Base-by-base conservation (phyloP, 2,329 filamentous ascomycete genomes). In the Clathrospora elynae region DNA sequence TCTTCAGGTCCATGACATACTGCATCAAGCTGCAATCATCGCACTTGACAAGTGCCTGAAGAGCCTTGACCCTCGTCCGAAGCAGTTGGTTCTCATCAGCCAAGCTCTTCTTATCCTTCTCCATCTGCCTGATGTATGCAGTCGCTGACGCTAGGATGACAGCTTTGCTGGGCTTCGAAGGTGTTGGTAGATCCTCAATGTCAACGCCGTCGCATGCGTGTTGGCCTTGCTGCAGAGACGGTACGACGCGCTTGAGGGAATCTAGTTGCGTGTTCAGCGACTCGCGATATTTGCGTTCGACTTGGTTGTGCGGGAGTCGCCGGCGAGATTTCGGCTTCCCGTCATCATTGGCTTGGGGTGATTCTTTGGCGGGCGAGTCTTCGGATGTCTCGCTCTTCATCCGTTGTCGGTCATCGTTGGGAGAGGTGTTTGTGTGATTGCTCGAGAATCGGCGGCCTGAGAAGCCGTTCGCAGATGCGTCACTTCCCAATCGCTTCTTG, bases 191-290 rank as follows among this genome's bases (percentile, higher is more conserved):
- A 44, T 75, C 72, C 42, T 75, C 73, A 19, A 75, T 72, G 35
- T 75, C 73, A 10, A 69, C 64, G 10, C 62, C 58, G 33, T 70
- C 68, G 48, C 60, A 73, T n/a, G 48, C 61, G 45, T 46, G 62
- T 46, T 48, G 48, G 16, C 61, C 62, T 19, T 72, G 68, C 49
- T 73, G 71, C 2, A 75, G 64, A 2, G 67, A 66, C 0, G 72
- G 72, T 0, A 75, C 64, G 2, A 72, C 64, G 25, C 63, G 49
- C 23, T 67, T 66, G 6, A 75, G 61, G 0, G 70, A 70, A 11
- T 75, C 73, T 32, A 75, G 68, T 44, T 74, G 72, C 1, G 71
- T 71, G 58, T 75, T 75, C 34, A 75, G 66, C 3, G 72, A 74
- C 36, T 75, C 72, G 37, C 73, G 72, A 53, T 75, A 75, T 42